Evolutionary conservation across 208 protist genomes (phyloP), one percentile per base, ranked within the genome.

Genomic region (Trypanosoma lewisi): DNA sequence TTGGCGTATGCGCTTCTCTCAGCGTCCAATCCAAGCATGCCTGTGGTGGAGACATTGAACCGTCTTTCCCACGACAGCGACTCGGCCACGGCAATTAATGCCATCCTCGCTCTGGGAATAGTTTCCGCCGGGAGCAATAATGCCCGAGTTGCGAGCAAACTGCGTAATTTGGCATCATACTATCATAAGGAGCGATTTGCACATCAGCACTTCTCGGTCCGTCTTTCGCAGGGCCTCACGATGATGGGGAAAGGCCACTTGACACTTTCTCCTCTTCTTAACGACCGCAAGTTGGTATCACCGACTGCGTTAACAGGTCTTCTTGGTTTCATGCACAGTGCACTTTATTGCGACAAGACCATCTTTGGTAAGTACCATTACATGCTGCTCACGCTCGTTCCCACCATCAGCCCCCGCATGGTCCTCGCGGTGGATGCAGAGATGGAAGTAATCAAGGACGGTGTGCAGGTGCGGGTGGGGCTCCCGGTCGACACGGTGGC

Each of bases 201-300:
- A 16, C 80, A 80, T 39, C 71, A 87, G 21, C 72, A 87, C 28
- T 96, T 96, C 62, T 69, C 90, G 3, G 87, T 95, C 30, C 83
- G 86, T 36, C 84, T 97, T 21, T 80, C 93, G 3, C 86, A 98
- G 81, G 98, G 98, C 11, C 81, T 99, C 6, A 85, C 98, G 8
- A 93, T 98, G 75, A 90, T 99, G 74, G 99, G 98, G 57, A 99
- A 99, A 78, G 99, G 98, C 30, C 96, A 99, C 27, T 85, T 99
- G 21, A 98, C 96, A 14, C 74, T 99, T 16, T 91, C 77, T 8
- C 98, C 98, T 7, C 89, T 97, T 65, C 92, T 98, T 67, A 92
- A 91, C 41, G 98, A 99, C 69, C 70, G 86, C 59, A 73, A 67
- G 3, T 52, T 97, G 52, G 78, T 98, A 58, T 87, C 73, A 39